These are phyloP conservation scores for Trichopus zeylanicus DNA, from an alignment of 116 monocot species.

Conservation along the genomic window DNA sequence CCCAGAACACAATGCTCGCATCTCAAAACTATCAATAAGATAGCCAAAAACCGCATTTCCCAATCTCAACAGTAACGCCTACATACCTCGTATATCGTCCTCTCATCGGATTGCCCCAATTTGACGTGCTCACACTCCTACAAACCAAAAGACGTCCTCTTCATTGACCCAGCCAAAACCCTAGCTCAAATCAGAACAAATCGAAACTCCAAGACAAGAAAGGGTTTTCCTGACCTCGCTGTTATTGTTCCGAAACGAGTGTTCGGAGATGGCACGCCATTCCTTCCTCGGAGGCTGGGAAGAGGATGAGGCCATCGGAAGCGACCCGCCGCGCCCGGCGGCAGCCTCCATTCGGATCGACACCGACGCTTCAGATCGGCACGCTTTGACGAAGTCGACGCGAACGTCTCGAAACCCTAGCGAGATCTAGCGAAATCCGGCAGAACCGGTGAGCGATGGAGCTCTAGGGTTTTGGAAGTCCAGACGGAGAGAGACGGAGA, in stretches of 20 bases:
- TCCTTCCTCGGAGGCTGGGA: slow-evolving; percentile 59
- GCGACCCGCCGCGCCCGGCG: slow-evolving; percentile 46
- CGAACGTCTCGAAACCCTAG: too few species aligned
- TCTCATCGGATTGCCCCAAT: slow-evolving; percentile 60
- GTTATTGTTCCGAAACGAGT: slow-evolving; percentile 34
- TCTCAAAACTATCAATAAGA: neutral
- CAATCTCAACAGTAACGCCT: neutral
- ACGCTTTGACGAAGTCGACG: too few species aligned
- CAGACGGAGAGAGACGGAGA: too few species aligned
- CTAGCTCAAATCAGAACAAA: neutral
- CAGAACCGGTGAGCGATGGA: too few species aligned
- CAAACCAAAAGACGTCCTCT: neutral
- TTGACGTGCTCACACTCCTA: slow-evolving; percentile 49
- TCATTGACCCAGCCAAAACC: neutral
- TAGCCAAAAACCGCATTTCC: neutral
- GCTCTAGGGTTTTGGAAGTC: too few species aligned
- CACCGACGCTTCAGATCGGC: neutral
- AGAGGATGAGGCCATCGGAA: slow-evolving; percentile 36
- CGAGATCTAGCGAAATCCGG: too few species aligned
- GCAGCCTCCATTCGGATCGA: slow-evolving; percentile 46
- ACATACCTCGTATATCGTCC: slow-evolving; percentile 74
- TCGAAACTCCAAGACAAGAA: slow-evolving; percentile 1
- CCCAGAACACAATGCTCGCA: slow-evolving; percentile 5
- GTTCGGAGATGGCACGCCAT: slow-evolving; percentile 66
- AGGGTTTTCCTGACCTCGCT: slow-evolving; percentile 24